These are phyloP conservation scores for Trifolium repens DNA, from an alignment of 306 rosid genomes.

Conservation along the genomic window DNA sequence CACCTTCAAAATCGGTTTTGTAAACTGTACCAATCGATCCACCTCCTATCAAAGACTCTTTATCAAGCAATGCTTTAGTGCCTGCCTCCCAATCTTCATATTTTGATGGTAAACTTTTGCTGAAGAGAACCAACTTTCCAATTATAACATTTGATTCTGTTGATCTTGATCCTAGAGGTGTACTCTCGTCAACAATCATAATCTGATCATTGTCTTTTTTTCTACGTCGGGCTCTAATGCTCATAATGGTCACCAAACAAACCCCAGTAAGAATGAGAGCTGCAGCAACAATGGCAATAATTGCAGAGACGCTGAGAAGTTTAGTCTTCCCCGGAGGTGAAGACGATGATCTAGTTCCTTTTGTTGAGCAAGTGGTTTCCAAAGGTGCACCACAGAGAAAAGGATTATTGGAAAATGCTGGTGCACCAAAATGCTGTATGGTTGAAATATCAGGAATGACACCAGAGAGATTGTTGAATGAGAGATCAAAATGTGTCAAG, in stretches of 20 bases:
- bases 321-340: conserved; percentile 56
- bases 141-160: conserved; percentile 79
- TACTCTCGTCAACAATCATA: conserved; percentile 84
- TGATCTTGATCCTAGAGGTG: conserved; percentile 81
- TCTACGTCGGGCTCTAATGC: conserved; percentile 62
- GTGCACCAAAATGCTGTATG: conserved; percentile 65
- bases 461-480: conserved; percentile 86
- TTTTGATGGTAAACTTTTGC: conserved; percentile 91
- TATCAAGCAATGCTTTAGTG: conserved; percentile 90
- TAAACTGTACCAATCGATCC: conserved; percentile 93
- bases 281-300: conserved; percentile 94
- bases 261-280: conserved; percentile 85
- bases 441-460: conserved; percentile 56
- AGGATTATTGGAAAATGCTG: conserved; percentile 78
- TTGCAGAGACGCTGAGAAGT: conserved; percentile 73
- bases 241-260: conserved; percentile 83
- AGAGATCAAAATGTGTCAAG: conserved; percentile 71
- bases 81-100: conserved; percentile 99
- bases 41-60: conserved; percentile 86
- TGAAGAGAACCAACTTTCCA: conserved; percentile 95
- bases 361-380: conserved; percentile 65
- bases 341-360: conserved; percentile 44
- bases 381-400: conserved; percentile 90
- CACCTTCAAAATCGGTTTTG: conserved; percentile 83
- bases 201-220: conserved; percentile 59